Base-by-base conservation (phyloP, 345 rosid genomes). In the Eucalyptus polybractea region DNA sequence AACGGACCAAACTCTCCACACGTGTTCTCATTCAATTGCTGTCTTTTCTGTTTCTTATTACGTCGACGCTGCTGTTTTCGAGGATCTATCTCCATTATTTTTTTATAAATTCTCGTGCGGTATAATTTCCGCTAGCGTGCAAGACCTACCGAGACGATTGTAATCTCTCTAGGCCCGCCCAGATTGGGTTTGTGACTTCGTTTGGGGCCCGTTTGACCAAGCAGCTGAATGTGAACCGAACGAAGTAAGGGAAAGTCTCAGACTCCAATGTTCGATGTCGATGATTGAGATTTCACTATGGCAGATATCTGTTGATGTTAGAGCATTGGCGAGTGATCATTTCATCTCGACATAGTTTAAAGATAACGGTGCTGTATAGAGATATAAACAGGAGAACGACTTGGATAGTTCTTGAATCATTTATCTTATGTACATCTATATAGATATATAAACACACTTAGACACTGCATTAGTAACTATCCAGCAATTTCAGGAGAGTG, bases 351-450 rank as follows among this genome's bases (percentile, higher is more conserved):
- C 83, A 33, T 69, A 22, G 44, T n/a, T n/a, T n/a, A n/a, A 15
- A n/a, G 16, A 65, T 65, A 0, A 65, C 0, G 0, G 25, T 2
- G 2, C 5, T 0, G 21, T n/a, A 15, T n/a, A 65, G 76, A n/a
- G 76, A 53, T 53, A 21, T 53, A 53, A 53, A 53, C 10, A 7
- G 5, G 24, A 53, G 10, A 53, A 53, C 1, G 25, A 21, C 10
- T 53, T 53, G 10, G 58, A 53, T 53, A 21, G 5, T 21, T 2
- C 10, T 53, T 53, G 25, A 53, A 53, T 53, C 25, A 53, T 25
- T 10, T 21, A 53, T 53, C 25, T 53, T 19, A 53, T 19, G 58
- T 53, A 21, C 19, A 19, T 53, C 24, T 0, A 0, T 53, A 19
- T 53, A 53, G 58, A 53, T 5, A 53, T 53, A 19, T 7, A 53